phyloP scores from a whole-genome alignment of 2,329 filamentous ascomycete genomes.

The Xylaria sp. region DNA sequence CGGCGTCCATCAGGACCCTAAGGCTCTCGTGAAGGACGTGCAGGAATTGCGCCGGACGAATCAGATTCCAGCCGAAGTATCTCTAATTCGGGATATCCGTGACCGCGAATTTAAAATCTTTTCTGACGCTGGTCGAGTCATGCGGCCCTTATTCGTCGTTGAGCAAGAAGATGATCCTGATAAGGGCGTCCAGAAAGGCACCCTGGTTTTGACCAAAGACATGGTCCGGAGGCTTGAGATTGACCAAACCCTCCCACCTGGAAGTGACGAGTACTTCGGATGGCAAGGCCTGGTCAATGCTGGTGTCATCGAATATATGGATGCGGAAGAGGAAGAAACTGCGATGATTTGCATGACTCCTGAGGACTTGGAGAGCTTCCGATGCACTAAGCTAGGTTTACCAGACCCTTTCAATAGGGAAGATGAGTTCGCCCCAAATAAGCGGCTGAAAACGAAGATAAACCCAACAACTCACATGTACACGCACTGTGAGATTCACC shows the following conservation, averaged over 20 bases:
- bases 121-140: slow-evolving; percentile 94
- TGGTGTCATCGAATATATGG: slow-evolving; percentile 93
- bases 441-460: slow-evolving; percentile 86
- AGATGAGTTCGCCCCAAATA: slow-evolving; percentile 71
- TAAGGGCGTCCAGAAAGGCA: slow-evolving; percentile 68
- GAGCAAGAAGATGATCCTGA: slow-evolving; percentile 85
- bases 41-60: slow-evolving; percentile 81
- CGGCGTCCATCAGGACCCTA: slow-evolving; percentile 90
- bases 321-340: slow-evolving; percentile 98
- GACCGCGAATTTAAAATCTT: slow-evolving; percentile 99
- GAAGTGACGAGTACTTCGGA: slow-evolving; percentile 74
- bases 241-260: slow-evolving; percentile 73
- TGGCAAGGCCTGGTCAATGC: slow-evolving; percentile 88
- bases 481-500: slow-evolving; percentile 99
- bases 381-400: slow-evolving; percentile 73
- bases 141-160: slow-evolving; percentile 91
- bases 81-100: slow-evolving; percentile 93
- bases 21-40: slow-evolving; percentile 83
- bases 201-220: slow-evolving; percentile 85
- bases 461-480: slow-evolving; percentile 91
- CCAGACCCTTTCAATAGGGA: slow-evolving; percentile 58
- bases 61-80: slow-evolving; percentile 90
- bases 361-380: slow-evolving; percentile 86
- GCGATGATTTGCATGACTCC: slow-evolving; percentile 99
- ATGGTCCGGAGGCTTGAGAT: slow-evolving; percentile 79